Evolutionary conservation across 1,284 basidiomycete species (phyloP), one percentile per base, ranked within the genome.

Genomic region (Violaceomyces palustris): DNA sequence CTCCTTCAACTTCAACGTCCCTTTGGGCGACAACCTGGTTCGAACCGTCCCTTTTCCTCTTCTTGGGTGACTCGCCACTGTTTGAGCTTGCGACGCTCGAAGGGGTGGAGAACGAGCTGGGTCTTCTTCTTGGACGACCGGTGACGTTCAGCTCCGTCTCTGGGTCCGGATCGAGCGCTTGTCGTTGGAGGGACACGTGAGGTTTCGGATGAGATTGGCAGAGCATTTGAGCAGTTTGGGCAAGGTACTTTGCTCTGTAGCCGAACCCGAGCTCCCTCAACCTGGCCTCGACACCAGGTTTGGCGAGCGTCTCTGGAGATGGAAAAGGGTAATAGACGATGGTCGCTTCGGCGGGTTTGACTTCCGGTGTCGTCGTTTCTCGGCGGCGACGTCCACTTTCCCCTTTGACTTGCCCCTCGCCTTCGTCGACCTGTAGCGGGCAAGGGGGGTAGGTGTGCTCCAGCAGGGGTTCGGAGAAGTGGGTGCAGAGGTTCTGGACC

Each of bases 231-330:
- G 93, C 85, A 0, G 91, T 89, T 34, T 81, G 80, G 38, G 88
- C 83, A 30, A 99, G 85, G 68, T 86, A 99, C 36, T 85, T 80
- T 0, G 94, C 92, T 27, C 94, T 84, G 69, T 98, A 98, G 1
- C 94, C 94, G 75, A 98, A 98, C 0, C 93, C 92, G 9, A 98
- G 79, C 3, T 80, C 75, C 0, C 92, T 85, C 14, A 98, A 40
- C 43, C 50, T 59, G n/a, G 51, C 48, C 39, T 73, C 63, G 8
- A 72, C 84, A n/a, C 78, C 79, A 0, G 81, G 73, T 4, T 72
- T 74, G 17, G 85, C 81, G 8, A 98, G 79, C 3, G 74, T 75
- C 24, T 81, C 80, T 1, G 88, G 89, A 0, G 82, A 74, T 0
- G 94, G 94, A 63, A 98, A 97, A 1, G 92, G 82, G 68, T 90